Percentiles rank a stretch among this genome's conserved stretches.
These are phyloP conservation scores for Mycena galopus DNA, from an alignment of 768 basidiomycete genomes.

Conservation along the genomic window DNA sequence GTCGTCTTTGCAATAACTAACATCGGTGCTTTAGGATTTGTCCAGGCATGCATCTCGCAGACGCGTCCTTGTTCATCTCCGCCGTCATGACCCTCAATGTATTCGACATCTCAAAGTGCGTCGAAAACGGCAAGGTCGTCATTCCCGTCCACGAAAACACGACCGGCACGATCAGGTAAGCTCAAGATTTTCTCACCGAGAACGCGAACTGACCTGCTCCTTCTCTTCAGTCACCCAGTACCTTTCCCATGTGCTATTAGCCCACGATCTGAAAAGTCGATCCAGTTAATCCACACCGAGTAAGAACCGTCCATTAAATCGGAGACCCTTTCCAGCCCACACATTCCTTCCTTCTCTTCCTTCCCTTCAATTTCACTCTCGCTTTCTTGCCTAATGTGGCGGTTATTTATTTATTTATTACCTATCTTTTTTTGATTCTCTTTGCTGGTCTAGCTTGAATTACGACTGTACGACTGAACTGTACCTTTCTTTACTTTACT, in stretches of 20 bases:
- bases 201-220: conserved; percentile 15
- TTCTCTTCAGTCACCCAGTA: conserved; percentile 64
- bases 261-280: conserved; percentile 71
- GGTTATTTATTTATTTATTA: conserved; percentile 49
- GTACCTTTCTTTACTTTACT: conserved; percentile 37
- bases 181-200: background rate
- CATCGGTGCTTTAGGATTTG: conserved; percentile 52
- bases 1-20: background rate
- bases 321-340: conserved; percentile 8
- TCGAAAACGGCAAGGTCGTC: conserved; percentile 59
- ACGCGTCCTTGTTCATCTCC: conserved; percentile 65
- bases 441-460: conserved; percentile 30
- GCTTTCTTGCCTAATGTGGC: conserved; percentile 31
- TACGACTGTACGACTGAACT: conserved; percentile 35
- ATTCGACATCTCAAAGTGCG: conserved; percentile 62
- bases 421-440: conserved; percentile 46
- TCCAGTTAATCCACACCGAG: conserved; percentile 66
- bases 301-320: conserved; percentile 40
- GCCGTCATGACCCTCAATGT: conserved; percentile 66
- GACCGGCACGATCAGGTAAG: conserved; percentile 72
- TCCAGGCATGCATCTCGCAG: conserved; percentile 67
- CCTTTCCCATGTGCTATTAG: conserved; percentile 72
- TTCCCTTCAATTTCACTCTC: conserved; percentile 23
- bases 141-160: conserved; percentile 70
- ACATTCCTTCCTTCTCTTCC: conserved; percentile 31